These are phyloP conservation scores for Globisporangium nagaii DNA, from an alignment of 352 stramenopile species.

Conservation along the genomic window DNA sequence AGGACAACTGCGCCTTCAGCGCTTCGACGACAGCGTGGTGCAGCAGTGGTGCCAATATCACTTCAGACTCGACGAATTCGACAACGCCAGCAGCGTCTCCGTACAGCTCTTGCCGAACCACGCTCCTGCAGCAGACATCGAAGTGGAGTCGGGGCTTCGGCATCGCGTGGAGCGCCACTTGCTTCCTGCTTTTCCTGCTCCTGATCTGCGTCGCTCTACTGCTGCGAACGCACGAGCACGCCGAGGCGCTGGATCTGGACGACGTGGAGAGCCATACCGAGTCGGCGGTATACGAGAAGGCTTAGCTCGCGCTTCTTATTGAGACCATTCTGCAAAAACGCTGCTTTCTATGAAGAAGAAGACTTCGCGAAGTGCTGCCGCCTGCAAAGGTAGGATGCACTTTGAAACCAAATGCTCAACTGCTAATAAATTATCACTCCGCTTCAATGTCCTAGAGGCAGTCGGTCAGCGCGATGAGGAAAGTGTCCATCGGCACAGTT, in stretches of 20 bases:
- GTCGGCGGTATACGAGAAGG: conserved; percentile 21
- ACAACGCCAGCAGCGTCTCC: neutral
- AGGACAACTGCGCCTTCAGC: conserved; percentile 2
- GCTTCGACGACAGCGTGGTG: conserved; percentile 3
- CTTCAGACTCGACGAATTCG: too few species aligned
- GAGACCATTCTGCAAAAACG: too few species aligned
- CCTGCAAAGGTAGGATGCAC: neutral
- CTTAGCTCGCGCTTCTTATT: conserved; percentile 3
- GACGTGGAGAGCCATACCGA: conserved; percentile 11
- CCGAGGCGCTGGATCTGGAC: conserved; percentile 8
- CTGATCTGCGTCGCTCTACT: conserved; percentile 1
- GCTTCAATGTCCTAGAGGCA: conserved; percentile 7
- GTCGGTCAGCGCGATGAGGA: conserved; percentile 21
- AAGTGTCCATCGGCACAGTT: conserved; percentile 26
- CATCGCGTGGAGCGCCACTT: conserved; percentile 8
- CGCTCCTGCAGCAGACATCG: neutral
- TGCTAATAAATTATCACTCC: neutral
- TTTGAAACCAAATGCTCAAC: neutral
- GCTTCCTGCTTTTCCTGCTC: conserved; percentile 5
- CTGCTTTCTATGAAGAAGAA: too few species aligned
- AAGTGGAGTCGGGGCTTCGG: conserved; percentile 4
- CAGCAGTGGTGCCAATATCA: neutral
- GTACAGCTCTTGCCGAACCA: conserved; percentile 4
- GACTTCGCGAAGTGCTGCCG: too few species aligned
- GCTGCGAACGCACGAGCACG: neutral